Evolutionary conservation across 179 eudicot species (phyloP).

Genomic region (Silene vulgaris): DNA sequence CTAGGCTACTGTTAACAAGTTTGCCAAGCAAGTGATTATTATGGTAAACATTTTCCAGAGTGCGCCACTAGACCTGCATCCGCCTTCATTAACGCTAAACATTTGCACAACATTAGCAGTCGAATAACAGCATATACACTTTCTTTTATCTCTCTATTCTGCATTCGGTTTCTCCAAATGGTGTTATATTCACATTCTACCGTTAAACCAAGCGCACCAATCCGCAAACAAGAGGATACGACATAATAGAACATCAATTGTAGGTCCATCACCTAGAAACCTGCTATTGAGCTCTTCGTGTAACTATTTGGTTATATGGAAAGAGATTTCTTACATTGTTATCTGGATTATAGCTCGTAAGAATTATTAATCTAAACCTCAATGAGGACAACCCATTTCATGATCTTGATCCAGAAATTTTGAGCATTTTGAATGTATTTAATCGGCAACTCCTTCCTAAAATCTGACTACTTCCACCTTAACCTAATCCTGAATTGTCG

Average conservation of each 20-base stretch:
- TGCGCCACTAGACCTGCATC: not conserved
- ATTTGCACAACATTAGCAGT: not conserved
- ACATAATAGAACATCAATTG: not conserved
- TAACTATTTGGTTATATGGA: too few relatives aligned
- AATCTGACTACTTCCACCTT: not conserved
- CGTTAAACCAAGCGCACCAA: not conserved
- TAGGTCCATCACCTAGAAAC: too few relatives aligned
- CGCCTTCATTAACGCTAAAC: not conserved
- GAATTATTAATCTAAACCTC: slow-evolving; percentile 11
- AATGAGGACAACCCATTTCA: slow-evolving; percentile 19
- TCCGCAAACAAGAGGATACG: not conserved
- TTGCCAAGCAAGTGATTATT: not conserved
- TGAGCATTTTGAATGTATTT: not conserved
- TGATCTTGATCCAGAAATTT: not conserved
- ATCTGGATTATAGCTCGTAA: slow-evolving; percentile 11
- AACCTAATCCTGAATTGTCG: too few relatives aligned
- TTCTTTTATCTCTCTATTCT: not conserved
- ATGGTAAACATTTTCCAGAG: not conserved
- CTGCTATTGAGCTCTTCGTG: too few relatives aligned
- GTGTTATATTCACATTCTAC: not conserved
- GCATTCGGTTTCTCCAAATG: not conserved
- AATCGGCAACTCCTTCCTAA: not conserved
- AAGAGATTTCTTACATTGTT: not conserved
- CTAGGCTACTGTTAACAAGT: not conserved
- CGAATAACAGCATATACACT: not conserved